Base-by-base conservation (phyloP, 2,329 filamentous ascomycete species). In the Passalora sequoiae region DNA sequence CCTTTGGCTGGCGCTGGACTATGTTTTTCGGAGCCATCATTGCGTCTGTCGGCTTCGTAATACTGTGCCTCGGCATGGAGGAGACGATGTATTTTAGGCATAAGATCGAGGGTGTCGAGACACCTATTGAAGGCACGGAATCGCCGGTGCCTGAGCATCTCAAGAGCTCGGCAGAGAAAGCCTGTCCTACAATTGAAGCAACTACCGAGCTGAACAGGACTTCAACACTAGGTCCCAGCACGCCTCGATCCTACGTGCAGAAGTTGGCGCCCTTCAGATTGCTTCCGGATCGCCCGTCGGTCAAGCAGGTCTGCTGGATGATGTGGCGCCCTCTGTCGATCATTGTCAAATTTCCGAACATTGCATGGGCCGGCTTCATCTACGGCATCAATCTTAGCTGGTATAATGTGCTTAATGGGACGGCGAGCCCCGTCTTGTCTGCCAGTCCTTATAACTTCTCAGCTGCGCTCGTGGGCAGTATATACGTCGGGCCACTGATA, bases 51-150 rank as follows among this genome's bases (percentile, higher is more conserved):
- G 66, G 62, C 6, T 70, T 74, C 21, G 49, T 79, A 16, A 68
- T 77, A 46, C 61, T 76, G 2, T 78, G 78, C 61, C 73, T 80
- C 52, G 71, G 74, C 54, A 72, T 79, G 66, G 78, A 81, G 56
- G 77, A 81, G 57, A 78, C 77, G 3, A 79, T 75, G 53, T 78
- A 72, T 41, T 54, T 54, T 37, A 44, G 54, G 17, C 42, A 59
- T 37, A 38, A 36, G 13, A 22, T 44, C 4, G 43, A 47, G 20
- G 47, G 47, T 4, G 22, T 50, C 9, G 47, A 46, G 12, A 35
- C 30, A 13, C 12, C 3, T 8, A 13, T 6, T 8, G 28, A 22
- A 15, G 25, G 33, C 10, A 10, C 22, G 10, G 27, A 39, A 12
- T 10, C 29, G 4, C 21, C 9, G 4, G 17, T 30, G 4, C n/a